Evolutionary conservation across 805 yeast species (phyloP).

Genomic region (Candida yuanshanica): DNA sequence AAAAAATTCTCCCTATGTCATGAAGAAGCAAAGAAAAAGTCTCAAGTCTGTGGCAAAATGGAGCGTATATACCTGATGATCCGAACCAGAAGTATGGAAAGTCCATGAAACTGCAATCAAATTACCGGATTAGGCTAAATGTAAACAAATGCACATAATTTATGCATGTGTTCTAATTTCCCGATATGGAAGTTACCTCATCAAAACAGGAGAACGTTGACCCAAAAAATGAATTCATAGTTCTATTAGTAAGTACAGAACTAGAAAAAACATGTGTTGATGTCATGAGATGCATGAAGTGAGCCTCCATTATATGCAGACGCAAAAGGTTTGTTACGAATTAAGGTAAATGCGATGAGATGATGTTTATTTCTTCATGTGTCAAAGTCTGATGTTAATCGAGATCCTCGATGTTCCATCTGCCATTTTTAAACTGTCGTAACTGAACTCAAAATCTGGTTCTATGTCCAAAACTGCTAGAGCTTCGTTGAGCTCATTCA

Average conservation of each 20-base stretch:
- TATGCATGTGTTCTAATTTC: neutral
- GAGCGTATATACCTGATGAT: neutral
- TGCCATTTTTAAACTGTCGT: constrained; percentile 9
- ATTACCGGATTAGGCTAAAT: constrained; percentile 8
- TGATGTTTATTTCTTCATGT: no score
- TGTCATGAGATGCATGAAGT: neutral
- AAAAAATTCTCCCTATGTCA: neutral
- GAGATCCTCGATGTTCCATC: constrained; percentile 8
- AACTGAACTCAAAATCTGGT: constrained; percentile 5
- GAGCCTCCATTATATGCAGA: neutral
- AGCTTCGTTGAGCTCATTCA: constrained; percentile 6
- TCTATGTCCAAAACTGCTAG: constrained; percentile 11
- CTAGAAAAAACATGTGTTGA: no score
- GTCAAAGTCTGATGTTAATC: constrained; percentile 1
- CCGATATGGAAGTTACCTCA: constrained; percentile 1
- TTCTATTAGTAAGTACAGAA: no score
- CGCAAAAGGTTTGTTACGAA: neutral
- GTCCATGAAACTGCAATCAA: neutral
- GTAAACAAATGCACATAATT: constrained; percentile 4
- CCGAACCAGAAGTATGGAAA: neutral
- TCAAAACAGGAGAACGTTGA: no score
- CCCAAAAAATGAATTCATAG: no score
- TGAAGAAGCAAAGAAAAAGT: neutral
- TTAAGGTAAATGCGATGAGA: neutral
- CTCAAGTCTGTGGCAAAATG: neutral